Conservation (phyloP, 2,329 filamentous ascomycete species). For the Fusarium falciforme region DNA sequence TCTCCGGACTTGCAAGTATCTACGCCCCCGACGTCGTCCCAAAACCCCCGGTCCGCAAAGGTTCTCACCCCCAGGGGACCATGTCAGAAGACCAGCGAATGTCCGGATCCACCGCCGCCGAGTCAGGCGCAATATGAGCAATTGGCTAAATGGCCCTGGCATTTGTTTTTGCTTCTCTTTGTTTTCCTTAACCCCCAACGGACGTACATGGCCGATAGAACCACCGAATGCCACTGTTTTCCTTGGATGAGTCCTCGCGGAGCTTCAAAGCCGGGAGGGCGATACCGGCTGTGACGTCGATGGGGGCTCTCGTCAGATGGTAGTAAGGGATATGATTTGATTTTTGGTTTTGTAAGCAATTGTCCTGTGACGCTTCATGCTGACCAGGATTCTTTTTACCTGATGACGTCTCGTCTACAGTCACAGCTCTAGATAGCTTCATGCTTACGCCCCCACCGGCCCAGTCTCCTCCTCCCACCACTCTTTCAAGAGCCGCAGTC, state of each 20-base stretch:
- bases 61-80: conserved; percentile 26
- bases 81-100: conserved; percentile 18
- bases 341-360: neutral
- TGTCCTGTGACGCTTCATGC: neutral
- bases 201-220: conserved; percentile 5
- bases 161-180: neutral
- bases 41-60: conserved; percentile 24
- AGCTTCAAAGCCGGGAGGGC: neutral
- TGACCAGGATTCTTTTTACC: neutral
- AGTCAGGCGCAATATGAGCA: conserved; percentile 7
- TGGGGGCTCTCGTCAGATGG: neutral
- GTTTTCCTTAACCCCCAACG: neutral
- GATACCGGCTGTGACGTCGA: conserved; percentile 4
- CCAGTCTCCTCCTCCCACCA: conserved; percentile 69
- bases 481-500: conserved; percentile 63
- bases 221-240: conserved; percentile 16
- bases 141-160: conserved; percentile 16
- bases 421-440: neutral
- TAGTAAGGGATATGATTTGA: neutral
- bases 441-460: conserved; percentile 1
- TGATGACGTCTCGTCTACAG: neutral
- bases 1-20: conserved; percentile 8
- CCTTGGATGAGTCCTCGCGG: neutral
- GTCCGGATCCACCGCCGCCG: neutral
- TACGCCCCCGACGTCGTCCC: conserved; percentile 24